Evolutionary conservation across 306 rosid genomes (phyloP).

Genomic region (Myrica gale): DNA sequence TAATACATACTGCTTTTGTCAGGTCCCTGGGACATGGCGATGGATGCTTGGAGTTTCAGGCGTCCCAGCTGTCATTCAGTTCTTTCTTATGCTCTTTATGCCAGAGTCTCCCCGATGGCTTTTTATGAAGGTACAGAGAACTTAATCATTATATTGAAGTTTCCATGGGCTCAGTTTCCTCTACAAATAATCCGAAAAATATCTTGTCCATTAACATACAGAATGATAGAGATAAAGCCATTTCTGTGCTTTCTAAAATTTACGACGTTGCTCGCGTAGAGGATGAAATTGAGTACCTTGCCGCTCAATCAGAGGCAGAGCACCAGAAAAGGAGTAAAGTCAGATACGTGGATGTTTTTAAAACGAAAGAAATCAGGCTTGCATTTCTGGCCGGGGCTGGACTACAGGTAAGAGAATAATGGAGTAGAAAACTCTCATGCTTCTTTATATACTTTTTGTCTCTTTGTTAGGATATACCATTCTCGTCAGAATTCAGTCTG

Average conservation of each 20-base stretch:
- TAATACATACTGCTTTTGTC: conserved; percentile 19
- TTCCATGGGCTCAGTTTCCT: not conserved
- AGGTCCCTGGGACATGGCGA: conserved; percentile 94
- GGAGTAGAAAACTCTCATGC: not conserved
- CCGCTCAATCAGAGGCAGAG: conserved; percentile 64
- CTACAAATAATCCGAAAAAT: not conserved
- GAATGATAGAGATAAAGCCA: conserved; percentile 58
- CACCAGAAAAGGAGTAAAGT: conserved; percentile 36
- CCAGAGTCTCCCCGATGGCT: conserved; percentile 99
- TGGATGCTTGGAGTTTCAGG: conserved; percentile 95
- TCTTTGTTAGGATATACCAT: not conserved
- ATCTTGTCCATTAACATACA: conserved; percentile 27
- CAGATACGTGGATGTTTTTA: conserved; percentile 57
- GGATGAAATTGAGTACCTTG: conserved; percentile 64
- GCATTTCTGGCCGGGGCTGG: conserved; percentile 91
- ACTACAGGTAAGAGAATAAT: conserved; percentile 55
- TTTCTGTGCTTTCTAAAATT: conserved; percentile 69
- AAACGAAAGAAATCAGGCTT: conserved; percentile 66
- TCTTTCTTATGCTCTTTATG: conserved; percentile 63
- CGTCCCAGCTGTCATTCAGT: conserved; percentile 79
- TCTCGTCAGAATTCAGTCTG: not conserved
- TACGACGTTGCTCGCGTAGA: conserved; percentile 66
- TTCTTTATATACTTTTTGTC: not conserved
- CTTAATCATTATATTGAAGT: not conserved
- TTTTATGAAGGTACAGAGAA: conserved; percentile 41